Evolutionary conservation across 805 yeast species (phyloP).

Genomic region (Cyberlindnera veronae): DNA sequence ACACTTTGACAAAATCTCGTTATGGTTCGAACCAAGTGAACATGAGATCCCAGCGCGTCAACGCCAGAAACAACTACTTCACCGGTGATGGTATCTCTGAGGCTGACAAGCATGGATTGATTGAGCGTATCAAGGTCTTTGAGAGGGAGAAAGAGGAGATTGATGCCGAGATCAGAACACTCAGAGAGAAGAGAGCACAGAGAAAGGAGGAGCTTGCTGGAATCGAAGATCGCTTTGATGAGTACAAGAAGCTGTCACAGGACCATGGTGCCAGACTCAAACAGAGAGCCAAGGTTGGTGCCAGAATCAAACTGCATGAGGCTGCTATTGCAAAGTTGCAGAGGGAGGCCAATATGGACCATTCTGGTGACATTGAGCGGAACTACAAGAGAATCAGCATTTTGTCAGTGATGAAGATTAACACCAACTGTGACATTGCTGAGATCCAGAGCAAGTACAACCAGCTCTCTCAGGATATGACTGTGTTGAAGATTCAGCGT

Average conservation of each 20-base stretch:
- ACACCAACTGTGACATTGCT: constrained; percentile 22
- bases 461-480: constrained; percentile 23
- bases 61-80: constrained; percentile 11
- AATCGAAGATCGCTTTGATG: constrained; percentile 3
- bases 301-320: constrained; percentile 28
- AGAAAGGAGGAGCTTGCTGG: not conserved
- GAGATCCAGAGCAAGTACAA: constrained; percentile 26
- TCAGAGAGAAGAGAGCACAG: constrained; percentile 3
- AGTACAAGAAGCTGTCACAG: constrained; percentile 6
- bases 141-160: constrained; percentile 10
- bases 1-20: constrained; percentile 49
- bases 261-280: constrained; percentile 10
- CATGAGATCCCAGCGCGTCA: constrained; percentile 15
- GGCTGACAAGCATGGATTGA: constrained; percentile 14
- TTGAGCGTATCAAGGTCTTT: constrained; percentile 15
- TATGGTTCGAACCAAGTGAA: constrained; percentile 58
- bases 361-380: constrained; percentile 34
- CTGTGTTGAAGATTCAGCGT: constrained; percentile 26
- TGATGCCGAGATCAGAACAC: constrained; percentile 9
- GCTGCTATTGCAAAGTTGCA: constrained; percentile 33
- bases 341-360: constrained; percentile 39
- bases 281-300: constrained; percentile 23
- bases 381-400: constrained; percentile 30
- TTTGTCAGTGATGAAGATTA: constrained; percentile 23
- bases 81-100: constrained; percentile 23